Evolutionary conservation across 495 filamentous ascomycete species (phyloP), one percentile per base, ranked within the genome.

Genomic region (Hypoxylon perforatum): DNA sequence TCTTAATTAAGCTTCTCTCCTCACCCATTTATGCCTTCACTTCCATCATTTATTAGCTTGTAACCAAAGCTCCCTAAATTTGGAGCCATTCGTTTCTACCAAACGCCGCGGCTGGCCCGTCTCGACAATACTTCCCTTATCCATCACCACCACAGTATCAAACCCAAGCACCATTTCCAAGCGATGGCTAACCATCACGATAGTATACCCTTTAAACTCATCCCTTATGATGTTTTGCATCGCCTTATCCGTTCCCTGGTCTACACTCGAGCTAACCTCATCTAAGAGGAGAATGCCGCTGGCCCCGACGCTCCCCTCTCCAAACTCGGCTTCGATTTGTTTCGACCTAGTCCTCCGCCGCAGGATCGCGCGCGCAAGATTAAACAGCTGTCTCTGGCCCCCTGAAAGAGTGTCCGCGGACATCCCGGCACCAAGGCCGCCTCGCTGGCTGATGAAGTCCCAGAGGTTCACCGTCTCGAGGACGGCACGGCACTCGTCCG

Each of bases 311-410:
- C 57, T 65, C 17, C 17, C 57, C 22, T 47, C 67, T 23, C 71
- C 63, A 19, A 69, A 52, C 42, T 63, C 52, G 1, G 30, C 54
- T n/a, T 60, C 45, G 5, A 44, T 23, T 39, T 62, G 57, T 28
- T 59, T 44, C 1, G 56, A 48, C 12, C 76, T 57, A 3, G 71
- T 33, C 19, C 75, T 48, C 3, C 72, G 69, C 22, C 82, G 74
- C 28, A 91, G 74, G 8, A 91, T 73, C 0, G 85, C 88, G 2
- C 88, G 80, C 3, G 84, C 87, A n/a, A 91, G 78, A 61, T 83
- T 84, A 65, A 91, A 83, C 4, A 91, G 82, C 75, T 91, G 89
- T 35, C 79, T 79, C 65, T 91, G 88, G 0, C 89, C 89, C 46
- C 85, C 82, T 0, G 83, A 87, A 4, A 90, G 79, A 61, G 78